Evolutionary conservation across 1,139 yeast species (phyloP).

Genomic region (Wickerhamomyces sp.): DNA sequence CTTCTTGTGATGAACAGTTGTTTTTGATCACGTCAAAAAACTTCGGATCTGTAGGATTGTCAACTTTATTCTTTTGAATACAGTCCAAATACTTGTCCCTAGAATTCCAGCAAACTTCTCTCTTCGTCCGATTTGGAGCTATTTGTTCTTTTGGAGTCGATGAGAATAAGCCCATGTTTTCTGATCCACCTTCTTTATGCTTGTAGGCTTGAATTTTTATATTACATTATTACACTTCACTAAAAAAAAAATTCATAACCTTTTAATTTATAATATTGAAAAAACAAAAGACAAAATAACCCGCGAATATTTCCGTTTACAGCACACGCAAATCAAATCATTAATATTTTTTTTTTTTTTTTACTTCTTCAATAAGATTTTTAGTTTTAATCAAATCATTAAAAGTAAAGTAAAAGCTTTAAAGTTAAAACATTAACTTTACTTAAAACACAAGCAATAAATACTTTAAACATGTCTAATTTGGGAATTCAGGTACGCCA

Average conservation of each 20-base stretch:
- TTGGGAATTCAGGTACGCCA: slow-evolving; percentile 65
- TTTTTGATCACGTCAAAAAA: slow-evolving; percentile 27
- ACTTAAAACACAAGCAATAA: too few relatives aligned
- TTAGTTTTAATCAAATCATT: too few relatives aligned
- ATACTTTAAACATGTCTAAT: slow-evolving; percentile 29
- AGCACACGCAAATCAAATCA: too few relatives aligned
- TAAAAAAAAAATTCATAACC: not conserved
- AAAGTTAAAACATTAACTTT: too few relatives aligned
- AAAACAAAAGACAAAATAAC: not conserved
- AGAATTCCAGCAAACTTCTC: slow-evolving; percentile 65
- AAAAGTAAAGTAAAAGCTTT: too few relatives aligned
- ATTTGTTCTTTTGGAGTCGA: slow-evolving; percentile 25
- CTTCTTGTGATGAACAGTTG: slow-evolving; percentile 42
- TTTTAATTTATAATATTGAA: not conserved
- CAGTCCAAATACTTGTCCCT: slow-evolving; percentile 58
- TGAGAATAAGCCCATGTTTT: slow-evolving; percentile 38
- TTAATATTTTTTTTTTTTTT: too few relatives aligned
- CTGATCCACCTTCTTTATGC: too few relatives aligned
- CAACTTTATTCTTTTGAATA: slow-evolving; percentile 47
- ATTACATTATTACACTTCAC: not conserved
- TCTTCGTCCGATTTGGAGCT: slow-evolving; percentile 48
- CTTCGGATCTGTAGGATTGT: slow-evolving; percentile 43
- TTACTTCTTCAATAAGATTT: too few relatives aligned
- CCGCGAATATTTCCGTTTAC: not conserved
- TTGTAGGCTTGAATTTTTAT: not conserved